Percentiles rank a stretch among this genome's conserved stretches.
Evolutionary conservation across 1,139 yeast species (phyloP).

Genomic region (Candida tunisiensis): DNA sequence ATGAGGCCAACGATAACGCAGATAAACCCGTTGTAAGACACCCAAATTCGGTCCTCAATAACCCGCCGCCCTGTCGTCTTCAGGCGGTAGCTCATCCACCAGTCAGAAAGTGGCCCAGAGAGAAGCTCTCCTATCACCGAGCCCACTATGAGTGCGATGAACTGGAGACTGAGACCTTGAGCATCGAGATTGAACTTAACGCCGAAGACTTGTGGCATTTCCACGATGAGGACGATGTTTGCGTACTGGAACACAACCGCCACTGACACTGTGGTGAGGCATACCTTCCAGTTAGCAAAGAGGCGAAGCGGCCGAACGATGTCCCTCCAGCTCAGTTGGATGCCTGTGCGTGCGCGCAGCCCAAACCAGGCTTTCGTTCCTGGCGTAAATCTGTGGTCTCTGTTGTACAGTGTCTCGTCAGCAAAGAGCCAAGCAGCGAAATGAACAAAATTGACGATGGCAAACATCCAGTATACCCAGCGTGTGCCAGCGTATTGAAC

Average conservation of each 20-base stretch:
- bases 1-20: constrained; percentile 14
- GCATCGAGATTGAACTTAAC: constrained; percentile 11
- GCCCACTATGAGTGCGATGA: constrained; percentile 14
- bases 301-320: constrained; percentile 3
- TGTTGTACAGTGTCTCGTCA: constrained; percentile 7
- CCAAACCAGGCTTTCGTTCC: no score
- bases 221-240: constrained; percentile 14
- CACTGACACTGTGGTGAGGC: constrained; percentile 2
- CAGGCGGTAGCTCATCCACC: constrained; percentile 12
- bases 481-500: constrained; percentile 6
- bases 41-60: constrained; percentile 13
- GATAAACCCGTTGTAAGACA: constrained; percentile 13
- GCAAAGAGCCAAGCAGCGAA: constrained; percentile 3
- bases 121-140: constrained; percentile 14
- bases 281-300: constrained; percentile 4
- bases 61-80: constrained; percentile 7
- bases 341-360: background rate
- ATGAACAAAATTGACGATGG: constrained; percentile 5
- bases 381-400: constrained; percentile 1
- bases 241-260: constrained; percentile 14
- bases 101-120: constrained; percentile 16
- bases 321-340: background rate
- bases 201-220: constrained; percentile 15
- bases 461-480: constrained; percentile 6
- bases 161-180: constrained; percentile 15